Evolutionary conservation across 176 grass and related monocot genomes (phyloP), one percentile per base, ranked within the genome.

Genomic region (Leersia perrieri): DNA sequence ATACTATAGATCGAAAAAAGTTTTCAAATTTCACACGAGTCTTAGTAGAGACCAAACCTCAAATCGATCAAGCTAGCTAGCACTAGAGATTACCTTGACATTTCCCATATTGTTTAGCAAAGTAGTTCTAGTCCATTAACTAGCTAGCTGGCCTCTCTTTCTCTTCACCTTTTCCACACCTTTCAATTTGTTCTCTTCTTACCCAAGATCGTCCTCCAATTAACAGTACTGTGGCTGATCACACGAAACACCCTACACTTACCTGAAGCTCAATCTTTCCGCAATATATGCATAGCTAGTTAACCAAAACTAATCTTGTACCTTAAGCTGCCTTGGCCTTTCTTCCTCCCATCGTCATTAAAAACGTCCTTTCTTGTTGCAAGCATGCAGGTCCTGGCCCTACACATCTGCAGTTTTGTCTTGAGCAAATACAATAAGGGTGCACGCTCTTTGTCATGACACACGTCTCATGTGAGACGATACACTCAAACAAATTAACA

Each of bases 161-260:
- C 47, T 72, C 5, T 33, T 7, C 1, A 42, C 22, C 38, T 63
- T 23, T 27, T 28, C 30, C 31, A 51, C 1, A 35, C 16, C 32
- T 60, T 75, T 16, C 7, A 47, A 35, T 66, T 66, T 65, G 40
- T 6, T 35, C 6, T 33, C 61, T 35, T 47, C 41, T 76, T n/a
- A 16, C 18, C 61, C 39, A 0, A 39, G 47, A 63, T 63, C 28
- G 47, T 63, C 60, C 32, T 74, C 58, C 33, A 33, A 60, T 58
- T 58, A 25, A 58, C n/a, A 25, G 0, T 30, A 71, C 66, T 39
- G 55, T 78, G 69, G 13, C 9, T 49, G 18, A 38, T 36, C 63
- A 63, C 76, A 89, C 63, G 87, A 85, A 89, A 89, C 70, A 55
- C n/a, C 71, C 33, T 76, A 14, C 76, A 53, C 20, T 5, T 51